Base-by-base conservation (phyloP, 148 eudicot genomes). In the Nepenthes mirabilis region DNA sequence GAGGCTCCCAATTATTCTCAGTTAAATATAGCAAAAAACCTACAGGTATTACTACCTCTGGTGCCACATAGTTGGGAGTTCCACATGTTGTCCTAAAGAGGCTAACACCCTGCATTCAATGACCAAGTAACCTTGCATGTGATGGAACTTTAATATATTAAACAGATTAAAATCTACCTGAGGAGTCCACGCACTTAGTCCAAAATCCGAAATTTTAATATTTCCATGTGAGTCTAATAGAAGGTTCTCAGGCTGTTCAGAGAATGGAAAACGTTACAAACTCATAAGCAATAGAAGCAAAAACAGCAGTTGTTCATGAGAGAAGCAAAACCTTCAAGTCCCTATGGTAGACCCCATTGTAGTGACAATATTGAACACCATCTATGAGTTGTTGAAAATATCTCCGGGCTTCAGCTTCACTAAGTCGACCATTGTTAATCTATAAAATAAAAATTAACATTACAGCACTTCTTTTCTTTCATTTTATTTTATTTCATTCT, bases 51-150 rank as follows among this genome's bases (percentile, higher is more conserved):
- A 59, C 68, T 79, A 93, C 99, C 96, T 93, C 99, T 34, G 99
- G 99, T 62, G 99, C 96, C 70, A 93, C 91, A 73, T 93, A 93
- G 65, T 93, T 93, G 51, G 99, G 99, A 68, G 99, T 93, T 68
- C 99, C 99, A 63, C 99, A 93, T 13, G 99, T 93, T 36, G 99
- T 93, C 68, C 77, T 83, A 53, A 93, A 83, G 65, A 93, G 78
- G 73, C 75, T 93, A 53, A 88, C 93, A 56, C 99, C 99, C 96
- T 88, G 63, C 45, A 58, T 37, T 72, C 13, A 78, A 72, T 37
- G 56, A 58, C 40, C 60, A 52, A 64, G 33, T 6, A 54, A 11
- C 9, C 34, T 40, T 8, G 8, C 8, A 40, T 8, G 45, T 40
- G 45, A 40, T 40, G 45, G 4, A 40, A 40, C 8, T 40, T 40